phyloP scores from a whole-genome alignment of 257 asterid genomes.

The Ajuga chamaepitys region DNA sequence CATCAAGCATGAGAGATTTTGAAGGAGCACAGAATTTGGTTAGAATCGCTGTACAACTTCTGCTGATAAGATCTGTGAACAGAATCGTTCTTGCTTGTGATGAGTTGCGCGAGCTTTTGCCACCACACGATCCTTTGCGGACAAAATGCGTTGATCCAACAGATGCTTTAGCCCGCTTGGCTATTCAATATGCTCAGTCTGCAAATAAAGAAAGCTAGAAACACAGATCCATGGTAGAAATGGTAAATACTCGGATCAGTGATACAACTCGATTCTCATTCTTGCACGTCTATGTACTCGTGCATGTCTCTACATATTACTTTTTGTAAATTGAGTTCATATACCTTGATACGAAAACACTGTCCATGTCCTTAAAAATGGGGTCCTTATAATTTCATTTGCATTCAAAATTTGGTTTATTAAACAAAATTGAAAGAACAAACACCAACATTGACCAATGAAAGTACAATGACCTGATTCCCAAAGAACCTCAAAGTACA shows the following conservation, averaged over 20 bases:
- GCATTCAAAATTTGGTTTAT: too few species aligned
- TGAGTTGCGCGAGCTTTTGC: conserved; percentile 49
- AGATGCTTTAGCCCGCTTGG: conserved; percentile 58
- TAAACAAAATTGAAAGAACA: too few species aligned
- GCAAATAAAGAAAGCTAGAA: conserved; percentile 6
- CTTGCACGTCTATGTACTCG: too few species aligned
- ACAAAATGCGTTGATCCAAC: conserved; percentile 55
- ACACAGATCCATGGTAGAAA: not conserved
- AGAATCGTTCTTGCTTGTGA: conserved; percentile 63
- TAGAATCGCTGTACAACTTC: conserved; percentile 56
- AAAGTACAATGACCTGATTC: too few species aligned
- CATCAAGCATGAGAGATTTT: conserved; percentile 45
- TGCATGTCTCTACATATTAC: too few species aligned
- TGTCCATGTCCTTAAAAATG: too few species aligned
- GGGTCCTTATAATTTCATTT: too few species aligned
- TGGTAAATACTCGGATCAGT: not conserved
- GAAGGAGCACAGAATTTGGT: conserved; percentile 74
- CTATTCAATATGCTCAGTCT: conserved; percentile 38
- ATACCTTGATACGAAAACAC: too few species aligned
- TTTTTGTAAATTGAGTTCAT: too few species aligned
- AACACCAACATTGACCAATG: too few species aligned
- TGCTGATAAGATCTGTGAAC: conserved; percentile 62
- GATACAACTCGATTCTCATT: not conserved
- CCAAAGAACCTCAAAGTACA: too few species aligned
- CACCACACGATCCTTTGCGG: conserved; percentile 64